Evolutionary conservation across 192 early-diverging fungal genomes (phyloP).

Genomic region (Backusella australiensis): DNA sequence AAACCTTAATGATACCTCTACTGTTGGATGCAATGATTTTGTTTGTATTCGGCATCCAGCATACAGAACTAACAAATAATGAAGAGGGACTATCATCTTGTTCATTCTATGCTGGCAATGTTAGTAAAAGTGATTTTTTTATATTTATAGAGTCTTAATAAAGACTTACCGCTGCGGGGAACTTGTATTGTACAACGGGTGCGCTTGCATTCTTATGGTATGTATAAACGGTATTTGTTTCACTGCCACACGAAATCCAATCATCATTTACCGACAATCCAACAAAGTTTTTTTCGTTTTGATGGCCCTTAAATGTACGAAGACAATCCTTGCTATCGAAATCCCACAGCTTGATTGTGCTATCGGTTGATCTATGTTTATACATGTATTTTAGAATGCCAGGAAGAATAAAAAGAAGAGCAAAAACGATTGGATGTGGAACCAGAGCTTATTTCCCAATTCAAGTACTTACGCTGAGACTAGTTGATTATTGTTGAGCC

Average conservation of each 20-base stretch:
- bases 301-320: conserved; percentile 80
- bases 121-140: not conserved
- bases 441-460: not conserved
- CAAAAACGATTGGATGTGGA: not conserved
- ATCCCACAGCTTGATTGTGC: conserved; percentile 87
- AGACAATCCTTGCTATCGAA: conserved; percentile 48
- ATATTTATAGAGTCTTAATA: conserved; percentile 10
- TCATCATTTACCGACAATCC: conserved; percentile 81
- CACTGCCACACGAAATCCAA: conserved; percentile 92
- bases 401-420: not conserved
- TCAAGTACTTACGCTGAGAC: conserved; percentile 63
- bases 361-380: conserved; percentile 74
- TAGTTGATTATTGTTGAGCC: conserved; percentile 72
- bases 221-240: conserved; percentile 86
- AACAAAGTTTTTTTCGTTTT: conserved; percentile 97
- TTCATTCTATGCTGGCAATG: conserved; percentile 49
- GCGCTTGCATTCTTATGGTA: conserved; percentile 75
- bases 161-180: conserved; percentile 74
- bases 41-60: conserved; percentile 82
- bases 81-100: conserved; percentile 58
- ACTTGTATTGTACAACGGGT: conserved; percentile 73
- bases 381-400: not conserved
- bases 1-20: conserved; percentile 83
- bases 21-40: conserved; percentile 85
- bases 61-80: conserved; percentile 86